Evolutionary conservation across 352 stramenopile genomes (phyloP).

Genomic region (Poterioochromonas sp.): DNA sequence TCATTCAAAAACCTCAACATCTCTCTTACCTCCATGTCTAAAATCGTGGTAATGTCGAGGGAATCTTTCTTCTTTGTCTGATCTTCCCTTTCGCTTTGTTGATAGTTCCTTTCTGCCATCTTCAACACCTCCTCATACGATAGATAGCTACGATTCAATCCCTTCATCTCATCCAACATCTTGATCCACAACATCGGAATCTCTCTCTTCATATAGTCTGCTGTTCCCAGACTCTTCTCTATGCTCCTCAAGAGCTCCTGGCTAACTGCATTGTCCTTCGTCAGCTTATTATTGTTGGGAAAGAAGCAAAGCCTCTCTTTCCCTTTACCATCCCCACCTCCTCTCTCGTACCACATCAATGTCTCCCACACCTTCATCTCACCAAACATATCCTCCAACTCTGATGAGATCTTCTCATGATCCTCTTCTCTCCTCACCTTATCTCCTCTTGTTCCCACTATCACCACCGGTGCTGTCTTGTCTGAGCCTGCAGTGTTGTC

Average conservation of each 20-base stretch:
- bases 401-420: not conserved
- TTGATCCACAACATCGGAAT: not conserved
- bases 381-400: not conserved
- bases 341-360: not conserved
- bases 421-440: not conserved
- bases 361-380: not conserved
- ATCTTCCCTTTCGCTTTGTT: not conserved
- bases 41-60: no score
- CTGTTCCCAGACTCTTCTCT: not conserved
- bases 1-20: slow-evolving; percentile 8
- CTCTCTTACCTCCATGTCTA: no score
- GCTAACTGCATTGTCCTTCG: not conserved
- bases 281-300: not conserved
- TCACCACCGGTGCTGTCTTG: not conserved
- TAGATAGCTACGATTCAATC: not conserved
- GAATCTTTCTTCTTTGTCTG: no score
- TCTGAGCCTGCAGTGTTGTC: not conserved
- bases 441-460: not conserved
- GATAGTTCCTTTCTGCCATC: not conserved
- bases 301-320: not conserved
- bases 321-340: no score
- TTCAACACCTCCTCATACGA: not conserved
- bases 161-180: not conserved
- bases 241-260: not conserved
- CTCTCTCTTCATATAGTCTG: not conserved